Evolutionary conservation across 345 rosid species (phyloP), one percentile per base, ranked within the genome.

Genomic region (rapeseed (Brassica napus)): DNA sequence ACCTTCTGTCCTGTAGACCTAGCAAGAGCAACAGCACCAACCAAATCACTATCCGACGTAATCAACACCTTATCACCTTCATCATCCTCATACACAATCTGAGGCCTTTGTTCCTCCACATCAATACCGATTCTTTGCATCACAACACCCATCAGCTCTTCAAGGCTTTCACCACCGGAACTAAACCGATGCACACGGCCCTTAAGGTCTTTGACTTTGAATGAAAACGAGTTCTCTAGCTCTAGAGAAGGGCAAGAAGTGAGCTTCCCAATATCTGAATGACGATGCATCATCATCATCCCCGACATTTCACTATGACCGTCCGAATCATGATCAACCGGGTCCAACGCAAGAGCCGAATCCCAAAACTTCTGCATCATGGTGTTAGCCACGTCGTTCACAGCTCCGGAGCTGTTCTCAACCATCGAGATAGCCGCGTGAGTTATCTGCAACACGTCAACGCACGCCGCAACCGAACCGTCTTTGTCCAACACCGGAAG

Each of bases 281-380:
- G 31, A 28, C 31, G 31, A 28, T 28, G 31, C 31, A 28, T 28
- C 31, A 28, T 28, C 31, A 28, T 80, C 69, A 86, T 70, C 59
- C 85, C 86, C n/a, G 99, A 93, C 90, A 89, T 83, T 79, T 96
- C 97, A 80, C 98, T 93, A 23, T 87, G 92, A 58, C 97, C 85
- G 47, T 96, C 99, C 60, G 84, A 90, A 82, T 93, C 97, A 77
- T 52, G 21, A n/a, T 92, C 97, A 21, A 88, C 85, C 16, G 98
- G 94, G 31, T 96, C 99, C 77, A 93, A 86, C 16, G 97, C 87
- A 83, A 96, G 94, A 11, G 97, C 91, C 28, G 98, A 93, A 78
- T 96, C 99, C 99, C 98, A 96, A 68, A 96, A 96, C 74, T 92
- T 96, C 78, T 96, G 99, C 99, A 93, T 92, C 97, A 96, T 91